Evolutionary conservation across 2,329 filamentous ascomycete species (phyloP).

Genomic region (Arthrobotrys iridis): DNA sequence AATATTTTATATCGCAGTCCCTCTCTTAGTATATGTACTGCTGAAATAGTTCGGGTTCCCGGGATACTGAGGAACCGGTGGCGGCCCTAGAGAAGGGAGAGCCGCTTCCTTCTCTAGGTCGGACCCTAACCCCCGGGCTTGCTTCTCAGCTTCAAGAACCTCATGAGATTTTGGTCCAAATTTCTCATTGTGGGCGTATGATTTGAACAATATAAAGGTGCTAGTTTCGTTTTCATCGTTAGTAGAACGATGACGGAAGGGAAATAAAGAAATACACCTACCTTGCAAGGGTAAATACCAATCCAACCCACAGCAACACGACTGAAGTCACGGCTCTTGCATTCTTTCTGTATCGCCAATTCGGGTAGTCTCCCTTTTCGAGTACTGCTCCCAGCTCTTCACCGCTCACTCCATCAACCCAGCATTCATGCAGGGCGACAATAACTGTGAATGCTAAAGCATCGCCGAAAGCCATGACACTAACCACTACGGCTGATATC

Average conservation of each 20-base stretch:
- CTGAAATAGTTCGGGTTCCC: conserved; percentile 31
- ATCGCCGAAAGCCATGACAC: conserved; percentile 64
- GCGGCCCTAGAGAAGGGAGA: conserved; percentile 45
- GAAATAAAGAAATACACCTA: conserved; percentile 54
- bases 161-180: conserved; percentile 58
- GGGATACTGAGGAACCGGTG: conserved; percentile 50
- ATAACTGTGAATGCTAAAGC: conserved; percentile 67
- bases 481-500: conserved; percentile 65
- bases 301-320: conserved; percentile 68
- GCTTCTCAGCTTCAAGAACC: conserved; percentile 9
- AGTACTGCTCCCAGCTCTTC: conserved; percentile 2
- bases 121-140: conserved; percentile 29
- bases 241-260: not conserved
- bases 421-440: conserved; percentile 64
- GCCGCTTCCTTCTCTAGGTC: conserved; percentile 52
- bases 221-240: conserved; percentile 52
- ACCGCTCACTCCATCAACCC: conserved; percentile 62
- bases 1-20: conserved; percentile 15
- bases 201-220: conserved; percentile 61
- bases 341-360: conserved; percentile 65
- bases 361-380: conserved; percentile 60
- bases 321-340: conserved; percentile 66
- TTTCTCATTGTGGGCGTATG: conserved; percentile 60
- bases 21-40: conserved; percentile 17
- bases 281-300: conserved; percentile 65